These are phyloP conservation scores for Hippophae gyantsensis DNA, from an alignment of 306 rosid species.

Conservation along the genomic window DNA sequence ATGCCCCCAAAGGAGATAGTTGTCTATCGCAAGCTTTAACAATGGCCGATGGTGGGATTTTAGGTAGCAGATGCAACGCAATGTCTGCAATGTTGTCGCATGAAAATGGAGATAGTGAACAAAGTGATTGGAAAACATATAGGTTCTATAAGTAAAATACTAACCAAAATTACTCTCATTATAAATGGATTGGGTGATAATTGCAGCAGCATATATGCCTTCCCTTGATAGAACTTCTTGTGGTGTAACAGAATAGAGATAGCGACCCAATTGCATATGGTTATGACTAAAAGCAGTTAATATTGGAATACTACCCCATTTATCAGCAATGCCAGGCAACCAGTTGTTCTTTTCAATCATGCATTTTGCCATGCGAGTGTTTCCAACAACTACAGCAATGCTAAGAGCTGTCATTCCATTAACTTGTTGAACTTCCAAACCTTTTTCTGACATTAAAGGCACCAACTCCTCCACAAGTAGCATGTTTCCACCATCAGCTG, in stretches of 20 bases:
- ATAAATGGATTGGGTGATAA: neutral
- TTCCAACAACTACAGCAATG: neutral
- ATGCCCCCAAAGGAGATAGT: neutral
- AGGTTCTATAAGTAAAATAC: too few relatives aligned
- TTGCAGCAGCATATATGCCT: neutral
- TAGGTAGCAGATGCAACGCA: neutral
- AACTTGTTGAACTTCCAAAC: neutral
- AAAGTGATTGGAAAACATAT: too few relatives aligned
- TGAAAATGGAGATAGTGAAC: neutral
- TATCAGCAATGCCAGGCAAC: neutral
- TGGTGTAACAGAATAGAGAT: neutral
- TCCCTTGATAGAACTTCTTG: neutral
- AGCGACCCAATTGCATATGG: conserved; percentile 3
- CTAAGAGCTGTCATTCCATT: neutral
- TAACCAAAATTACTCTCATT: neutral
- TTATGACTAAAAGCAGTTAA: neutral
- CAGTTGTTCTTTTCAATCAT: neutral
- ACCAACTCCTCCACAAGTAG: neutral
- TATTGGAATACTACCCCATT: neutral
- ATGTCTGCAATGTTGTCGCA: neutral
- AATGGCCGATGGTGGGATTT: neutral
- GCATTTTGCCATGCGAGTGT: neutral
- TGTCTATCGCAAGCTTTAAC: neutral
- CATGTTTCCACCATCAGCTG: neutral
- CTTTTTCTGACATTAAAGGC: neutral